Evolutionary conservation across 176 grass and related monocot species (phyloP).

Genomic region (Thinopyrum elongatum): DNA sequence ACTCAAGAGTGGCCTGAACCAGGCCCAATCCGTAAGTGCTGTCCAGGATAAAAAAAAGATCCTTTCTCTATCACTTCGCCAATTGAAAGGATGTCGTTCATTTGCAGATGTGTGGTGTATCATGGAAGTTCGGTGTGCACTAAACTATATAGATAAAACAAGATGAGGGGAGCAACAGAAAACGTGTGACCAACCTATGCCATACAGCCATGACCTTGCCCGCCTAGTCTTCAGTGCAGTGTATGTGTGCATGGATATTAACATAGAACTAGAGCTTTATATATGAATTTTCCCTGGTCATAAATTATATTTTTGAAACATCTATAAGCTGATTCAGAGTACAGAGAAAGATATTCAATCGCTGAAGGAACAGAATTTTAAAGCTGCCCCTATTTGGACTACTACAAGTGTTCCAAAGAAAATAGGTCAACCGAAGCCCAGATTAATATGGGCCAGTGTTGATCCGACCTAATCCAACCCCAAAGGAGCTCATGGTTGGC

Average conservation of each 20-base stretch:
- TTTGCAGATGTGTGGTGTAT: too few species aligned
- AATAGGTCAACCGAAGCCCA: neutral
- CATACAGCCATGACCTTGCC: too few species aligned
- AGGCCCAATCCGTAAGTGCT: too few species aligned
- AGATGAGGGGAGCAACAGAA: too few species aligned
- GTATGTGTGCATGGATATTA: neutral
- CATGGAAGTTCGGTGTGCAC: too few species aligned
- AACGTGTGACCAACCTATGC: too few species aligned
- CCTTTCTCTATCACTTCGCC: too few species aligned
- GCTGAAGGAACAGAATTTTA: neutral
- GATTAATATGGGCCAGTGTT: neutral
- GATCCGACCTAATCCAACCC: neutral
- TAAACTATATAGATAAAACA: too few species aligned
- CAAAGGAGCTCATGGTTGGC: neutral
- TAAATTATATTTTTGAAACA: neutral
- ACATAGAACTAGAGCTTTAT: neutral
- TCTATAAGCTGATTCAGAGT: neutral
- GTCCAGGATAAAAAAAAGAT: too few species aligned
- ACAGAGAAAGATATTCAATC: neutral
- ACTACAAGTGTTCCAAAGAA: neutral
- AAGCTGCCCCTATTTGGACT: neutral
- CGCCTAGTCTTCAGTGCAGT: too few species aligned
- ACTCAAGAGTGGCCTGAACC: too few species aligned
- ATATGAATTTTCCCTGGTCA: neutral
- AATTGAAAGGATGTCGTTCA: too few species aligned